A percentile compares a stretch with the other conserved stretches of the same genome.
Conservation (phyloP, 495 filamentous ascomycete genomes). For the Talaromyces stipitatus region DNA sequence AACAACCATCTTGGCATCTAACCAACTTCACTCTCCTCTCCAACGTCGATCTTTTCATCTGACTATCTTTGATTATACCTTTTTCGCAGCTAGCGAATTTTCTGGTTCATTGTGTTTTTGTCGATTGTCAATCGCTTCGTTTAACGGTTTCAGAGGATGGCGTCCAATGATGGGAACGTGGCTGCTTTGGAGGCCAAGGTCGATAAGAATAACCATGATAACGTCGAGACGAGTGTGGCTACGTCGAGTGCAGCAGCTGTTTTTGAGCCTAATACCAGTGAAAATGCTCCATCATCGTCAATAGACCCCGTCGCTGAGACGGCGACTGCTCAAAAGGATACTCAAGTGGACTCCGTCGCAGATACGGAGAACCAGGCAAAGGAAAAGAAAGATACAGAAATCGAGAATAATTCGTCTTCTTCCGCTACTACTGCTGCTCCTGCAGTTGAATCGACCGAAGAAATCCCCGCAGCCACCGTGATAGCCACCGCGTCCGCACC, state of each 20-base stretch:
- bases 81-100: not conserved
- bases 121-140: not conserved
- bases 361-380: not conserved
- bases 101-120: not conserved
- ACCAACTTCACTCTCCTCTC: not conserved
- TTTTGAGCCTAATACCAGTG: not conserved
- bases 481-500: not conserved
- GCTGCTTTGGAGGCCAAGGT: not conserved
- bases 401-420: not conserved
- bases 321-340: not conserved
- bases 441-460: not conserved
- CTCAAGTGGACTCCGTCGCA: not conserved
- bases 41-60: not conserved
- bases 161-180: not conserved
- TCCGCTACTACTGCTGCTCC: not conserved
- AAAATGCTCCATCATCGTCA: not conserved
- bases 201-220: not conserved
- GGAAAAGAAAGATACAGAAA: not conserved
- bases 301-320: not conserved
- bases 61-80: not conserved
- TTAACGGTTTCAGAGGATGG: not conserved
- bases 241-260: not conserved
- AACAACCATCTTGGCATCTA: not conserved
- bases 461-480: not conserved
- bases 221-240: not conserved